Evolutionary conservation across 208 protist species (phyloP).

Genomic region (Leishmania aethiopica): DNA sequence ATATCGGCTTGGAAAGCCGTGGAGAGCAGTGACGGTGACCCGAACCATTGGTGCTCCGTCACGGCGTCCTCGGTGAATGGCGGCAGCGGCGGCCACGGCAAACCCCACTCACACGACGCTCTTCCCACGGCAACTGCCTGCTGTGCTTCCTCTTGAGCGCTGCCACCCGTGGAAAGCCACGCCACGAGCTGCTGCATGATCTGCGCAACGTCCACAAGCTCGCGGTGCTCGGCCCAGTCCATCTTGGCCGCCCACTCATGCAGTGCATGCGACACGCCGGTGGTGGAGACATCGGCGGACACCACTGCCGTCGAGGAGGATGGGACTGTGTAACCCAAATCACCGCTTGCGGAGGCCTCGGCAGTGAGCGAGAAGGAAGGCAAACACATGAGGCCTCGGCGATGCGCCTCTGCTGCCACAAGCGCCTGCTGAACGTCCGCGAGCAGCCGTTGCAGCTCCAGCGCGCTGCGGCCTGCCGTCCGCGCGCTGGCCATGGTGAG

Average conservation of each 20-base stretch:
- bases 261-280: conserved; percentile 14
- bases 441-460: conserved; percentile 47
- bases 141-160: not conserved
- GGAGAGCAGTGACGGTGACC: not conserved
- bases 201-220: conserved; percentile 32
- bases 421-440: conserved; percentile 43
- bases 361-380: not conserved
- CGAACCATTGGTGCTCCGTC: not conserved
- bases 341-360: not conserved
- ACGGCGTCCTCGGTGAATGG: not conserved
- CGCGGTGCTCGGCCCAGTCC: conserved; percentile 41
- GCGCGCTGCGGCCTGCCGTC: conserved; percentile 38
- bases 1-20: not conserved
- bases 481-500: conserved; percentile 38
- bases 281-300: conserved; percentile 10
- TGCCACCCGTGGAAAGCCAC: not conserved
- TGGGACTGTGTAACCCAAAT: not conserved
- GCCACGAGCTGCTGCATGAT: conserved; percentile 7
- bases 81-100: not conserved
- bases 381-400: conserved; percentile 8
- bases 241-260: conserved; percentile 37
- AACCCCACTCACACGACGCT: not conserved
- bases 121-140: not conserved
- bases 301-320: not conserved
- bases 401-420: conserved; percentile 11